Base-by-base conservation (phyloP, 345 rosid species). In the Combretum micranthum region DNA sequence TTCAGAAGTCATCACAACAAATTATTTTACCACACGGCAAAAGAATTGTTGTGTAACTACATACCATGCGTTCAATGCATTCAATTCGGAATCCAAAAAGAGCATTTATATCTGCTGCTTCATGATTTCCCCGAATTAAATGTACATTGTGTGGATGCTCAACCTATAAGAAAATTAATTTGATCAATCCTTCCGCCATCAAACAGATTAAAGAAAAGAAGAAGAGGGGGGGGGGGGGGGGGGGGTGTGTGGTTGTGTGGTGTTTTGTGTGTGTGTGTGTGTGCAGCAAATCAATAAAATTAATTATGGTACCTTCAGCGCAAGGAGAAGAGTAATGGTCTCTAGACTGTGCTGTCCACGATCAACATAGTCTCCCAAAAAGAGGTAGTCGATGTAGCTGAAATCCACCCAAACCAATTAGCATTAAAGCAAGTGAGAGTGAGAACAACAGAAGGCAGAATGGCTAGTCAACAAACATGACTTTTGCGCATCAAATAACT, bases 341-440 rank as follows among this genome's bases (percentile, higher is more conserved):
- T 93, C 99, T 69, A 93, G 75, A 74, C 99, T 93, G 78, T 93
- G 99, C 66, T 93, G 99, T 46, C 99, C 99, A 56, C 99, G 87
- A 65, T 93, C 99, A 65, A 93, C 97, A 79, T 89, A 93, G 71
- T 93, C 99, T 66, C 99, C 99, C 77, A 93, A 72, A 83, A 93
- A 93, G 71, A 93, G 97, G 77, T 89, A 93, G 71, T 93, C 97
- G 22, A 93, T 93, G 73, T 93, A 93, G 66, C 99, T 93, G 88
- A 80, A 15, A 64, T 61, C 50, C 59, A 69, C 48, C 53, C 42
- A 64, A 43, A 69, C 20, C 59, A 58, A 47, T 54, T 37, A 47
- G 42, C 42, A 48, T 55, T 47, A 64, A 59, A 17, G 26, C 25
- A 64, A 53, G 26, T 25, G 26, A 25, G 39, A 53, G 26, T 25